Evolutionary conservation across 768 basidiomycete genomes (phyloP).

Genomic region (Phlegmacium glaucopus): DNA sequence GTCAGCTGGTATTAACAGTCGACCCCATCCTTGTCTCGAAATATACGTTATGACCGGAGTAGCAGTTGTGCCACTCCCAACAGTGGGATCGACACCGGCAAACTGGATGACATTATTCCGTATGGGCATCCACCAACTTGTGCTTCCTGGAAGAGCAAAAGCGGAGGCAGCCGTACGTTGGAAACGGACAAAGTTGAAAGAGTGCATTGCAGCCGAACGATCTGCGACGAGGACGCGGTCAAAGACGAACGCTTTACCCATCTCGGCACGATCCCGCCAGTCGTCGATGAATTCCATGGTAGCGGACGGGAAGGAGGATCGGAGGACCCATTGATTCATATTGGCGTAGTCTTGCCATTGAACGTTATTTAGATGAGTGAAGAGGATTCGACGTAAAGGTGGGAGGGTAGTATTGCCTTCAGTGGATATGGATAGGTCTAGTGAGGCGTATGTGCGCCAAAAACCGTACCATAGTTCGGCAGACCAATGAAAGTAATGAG

Average conservation of each 20-base stretch:
- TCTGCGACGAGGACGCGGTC: constrained; percentile 89
- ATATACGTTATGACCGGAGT: constrained; percentile 90
- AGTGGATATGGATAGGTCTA: constrained; percentile 66
- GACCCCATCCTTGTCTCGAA: constrained; percentile 84
- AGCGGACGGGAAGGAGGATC: constrained; percentile 75
- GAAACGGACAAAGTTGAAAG: constrained; percentile 61
- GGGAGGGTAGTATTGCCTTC: constrained; percentile 72
- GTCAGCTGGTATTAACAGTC: constrained; percentile 69
- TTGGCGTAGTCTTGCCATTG: constrained; percentile 90
- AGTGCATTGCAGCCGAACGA: constrained; percentile 78
- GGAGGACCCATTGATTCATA: constrained; percentile 89
- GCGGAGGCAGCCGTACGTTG: constrained; percentile 76
- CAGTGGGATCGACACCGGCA: constrained; percentile 50
- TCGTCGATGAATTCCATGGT: constrained; percentile 80
- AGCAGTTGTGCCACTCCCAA: constrained; percentile 42
- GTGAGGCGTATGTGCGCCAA: constrained; percentile 85
- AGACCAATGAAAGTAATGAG: constrained; percentile 92
- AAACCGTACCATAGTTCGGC: constrained; percentile 91
- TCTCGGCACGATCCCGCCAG: constrained; percentile 75
- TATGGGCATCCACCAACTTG: constrained; percentile 83
- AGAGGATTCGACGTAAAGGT: constrained; percentile 69
- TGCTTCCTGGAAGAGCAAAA: constrained; percentile 70
- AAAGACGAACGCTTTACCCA: constrained; percentile 69
- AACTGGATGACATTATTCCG: constrained; percentile 72
- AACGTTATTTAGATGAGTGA: constrained; percentile 66